Evolutionary conservation across 345 rosid genomes (phyloP), one percentile per base, ranked within the genome.

Genomic region (Orychophragmus violaceus): DNA sequence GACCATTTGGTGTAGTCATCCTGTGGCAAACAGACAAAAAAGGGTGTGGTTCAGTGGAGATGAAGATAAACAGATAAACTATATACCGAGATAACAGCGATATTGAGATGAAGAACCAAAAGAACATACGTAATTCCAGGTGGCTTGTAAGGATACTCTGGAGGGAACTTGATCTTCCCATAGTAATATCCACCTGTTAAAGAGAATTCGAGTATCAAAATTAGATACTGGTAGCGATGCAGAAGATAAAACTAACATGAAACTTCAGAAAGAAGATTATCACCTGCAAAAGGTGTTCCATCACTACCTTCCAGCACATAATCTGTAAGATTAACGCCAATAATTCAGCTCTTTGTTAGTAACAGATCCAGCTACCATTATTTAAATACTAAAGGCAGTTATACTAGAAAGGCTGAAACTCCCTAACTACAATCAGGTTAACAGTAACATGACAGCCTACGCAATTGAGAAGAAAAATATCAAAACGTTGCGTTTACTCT

Each of bases 201-300:
- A 42, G 19, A 54, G 3, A 68, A 39, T 13, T 36, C 18, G 46
- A 28, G 16, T 36, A 50, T 41, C 10, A 39, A 59, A 56, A 30
- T 39, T 29, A 58, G 71, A 64, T 5, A 19, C 54, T 23, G 21
- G 0, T 48, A 56, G 16, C 32, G 24, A 54, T 13, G 50, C 35
- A 41, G 30, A 23, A 73, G 57, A 22, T 33, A 71, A 53, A 22
- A 53, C n/a, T 42, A 44, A 62, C n/a, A 71, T 46, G 37, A 41
- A 37, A 64, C 39, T 51, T 75, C 36, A 55, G 16, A 57, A 13
- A 71, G 58, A 62, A 57, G 42, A 23, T 48, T 54, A 68, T 70
- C 56, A 94, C 99, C 99, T 76, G 89, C 95, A 83, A 94, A 94
- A 66, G 99, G 95, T 21, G 97, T 94, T 74, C 93, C 99, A 32